A percentile compares a stretch with the other conserved stretches of the same genome.
Evolutionary conservation across 345 rosid genomes (phyloP).

Genomic region (Adansonia digitata): DNA sequence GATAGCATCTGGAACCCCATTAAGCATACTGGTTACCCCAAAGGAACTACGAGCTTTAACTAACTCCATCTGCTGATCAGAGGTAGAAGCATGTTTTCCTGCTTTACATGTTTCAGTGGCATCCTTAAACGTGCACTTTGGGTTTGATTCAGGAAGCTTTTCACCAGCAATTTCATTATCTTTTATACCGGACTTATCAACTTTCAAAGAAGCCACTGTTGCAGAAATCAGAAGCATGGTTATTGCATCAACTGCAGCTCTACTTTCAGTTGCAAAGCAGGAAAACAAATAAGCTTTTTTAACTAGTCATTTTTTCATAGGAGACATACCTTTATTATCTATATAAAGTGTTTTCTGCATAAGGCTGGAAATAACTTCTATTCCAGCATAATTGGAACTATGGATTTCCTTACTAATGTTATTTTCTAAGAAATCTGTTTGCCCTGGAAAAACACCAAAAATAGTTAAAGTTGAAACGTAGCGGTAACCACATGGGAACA

Average conservation of each 20-base stretch:
- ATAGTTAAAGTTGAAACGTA: background rate
- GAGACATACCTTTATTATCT: slow-evolving; percentile 36
- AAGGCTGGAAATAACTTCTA: slow-evolving; percentile 24
- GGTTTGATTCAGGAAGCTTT: slow-evolving; percentile 13
- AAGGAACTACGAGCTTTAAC: slow-evolving; percentile 26
- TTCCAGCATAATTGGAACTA: slow-evolving; percentile 16
- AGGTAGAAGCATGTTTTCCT: slow-evolving; percentile 22
- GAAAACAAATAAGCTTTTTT: background rate
- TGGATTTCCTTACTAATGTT: slow-evolving; percentile 28
- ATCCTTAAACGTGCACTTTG: slow-evolving; percentile 6
- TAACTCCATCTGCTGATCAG: slow-evolving; percentile 18
- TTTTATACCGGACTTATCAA: slow-evolving; percentile 13
- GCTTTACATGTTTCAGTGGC: slow-evolving; percentile 16
- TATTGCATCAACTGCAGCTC: slow-evolving; percentile 11
- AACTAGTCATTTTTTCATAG: background rate
- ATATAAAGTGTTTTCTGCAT: slow-evolving; percentile 22
- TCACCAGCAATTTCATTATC: slow-evolving; percentile 23
- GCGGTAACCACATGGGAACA: background rate
- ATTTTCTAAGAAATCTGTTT: slow-evolving; percentile 27
- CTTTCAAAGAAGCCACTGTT: slow-evolving; percentile 28
- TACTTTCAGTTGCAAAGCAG: slow-evolving; percentile 8
- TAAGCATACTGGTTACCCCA: slow-evolving; percentile 25
- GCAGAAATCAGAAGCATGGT: slow-evolving; percentile 23
- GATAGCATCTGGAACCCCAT: slow-evolving; percentile 27
- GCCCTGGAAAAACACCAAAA: slow-evolving; percentile 29